Percentiles rank a stretch among this genome's conserved stretches.
These are phyloP conservation scores for Cornus suecica DNA, from an alignment of 148 eudicot genomes.

Conservation along the genomic window DNA sequence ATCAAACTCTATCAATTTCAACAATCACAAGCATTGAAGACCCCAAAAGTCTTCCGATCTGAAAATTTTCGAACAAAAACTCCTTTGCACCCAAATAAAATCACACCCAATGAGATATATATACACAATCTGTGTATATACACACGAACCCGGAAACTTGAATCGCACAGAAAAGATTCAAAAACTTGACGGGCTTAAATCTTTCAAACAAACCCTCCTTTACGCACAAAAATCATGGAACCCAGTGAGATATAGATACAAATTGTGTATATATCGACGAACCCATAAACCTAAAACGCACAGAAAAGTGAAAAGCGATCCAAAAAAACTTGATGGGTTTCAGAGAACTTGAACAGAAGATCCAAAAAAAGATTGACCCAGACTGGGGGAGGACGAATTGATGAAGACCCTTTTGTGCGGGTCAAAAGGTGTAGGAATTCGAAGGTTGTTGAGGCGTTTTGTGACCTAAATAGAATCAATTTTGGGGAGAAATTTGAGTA, in stretches of 20 bases:
- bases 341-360: neutral
- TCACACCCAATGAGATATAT: neutral
- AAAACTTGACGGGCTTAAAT: neutral
- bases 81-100: neutral
- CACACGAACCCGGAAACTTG: constrained; percentile 6
- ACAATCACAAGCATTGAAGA: neutral
- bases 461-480: neutral
- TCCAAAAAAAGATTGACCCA: neutral
- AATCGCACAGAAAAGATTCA: constrained; percentile 6
- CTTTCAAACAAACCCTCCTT: too few relatives aligned
- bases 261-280: neutral
- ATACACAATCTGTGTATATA: neutral
- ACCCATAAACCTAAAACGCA: constrained; percentile 8
- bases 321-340: neutral
- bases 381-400: neutral
- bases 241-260: neutral
- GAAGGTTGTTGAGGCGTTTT: neutral
- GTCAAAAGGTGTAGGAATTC: constrained; percentile 7
- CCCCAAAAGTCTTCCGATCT: constrained; percentile 13
- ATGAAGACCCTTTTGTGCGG: neutral
- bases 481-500: neutral
- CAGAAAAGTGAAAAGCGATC: neutral
- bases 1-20: neutral
- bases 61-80: neutral
- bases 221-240: neutral